A percentile compares a stretch with the other conserved stretches of the same genome.
phyloP scores from a whole-genome alignment of 805 yeast species.

The Candida ortonii region DNA sequence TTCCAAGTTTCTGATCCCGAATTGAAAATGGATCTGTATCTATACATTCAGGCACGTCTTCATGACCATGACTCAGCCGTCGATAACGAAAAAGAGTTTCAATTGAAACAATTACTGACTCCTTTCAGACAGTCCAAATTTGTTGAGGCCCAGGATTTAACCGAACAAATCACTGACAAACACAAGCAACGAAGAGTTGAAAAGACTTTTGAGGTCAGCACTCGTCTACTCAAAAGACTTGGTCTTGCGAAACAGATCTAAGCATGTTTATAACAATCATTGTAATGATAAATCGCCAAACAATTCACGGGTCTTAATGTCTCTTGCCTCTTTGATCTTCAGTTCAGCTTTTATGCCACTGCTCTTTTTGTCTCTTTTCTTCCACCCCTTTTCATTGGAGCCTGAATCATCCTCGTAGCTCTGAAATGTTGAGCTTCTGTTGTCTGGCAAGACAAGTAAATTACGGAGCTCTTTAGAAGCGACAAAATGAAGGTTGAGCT shows the following conservation, averaged over 20 bases:
- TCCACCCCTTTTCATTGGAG: conserved; percentile 14
- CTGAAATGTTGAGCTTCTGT: conserved; percentile 9
- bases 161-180: not conserved
- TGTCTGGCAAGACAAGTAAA: conserved; percentile 21
- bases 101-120: conserved; percentile 8
- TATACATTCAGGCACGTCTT: conserved; percentile 17
- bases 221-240: conserved; percentile 2
- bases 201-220: conserved; percentile 6
- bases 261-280: not conserved
- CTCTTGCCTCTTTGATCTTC: conserved; percentile 27
- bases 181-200: conserved; percentile 11
- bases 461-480: conserved; percentile 25
- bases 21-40: conserved; percentile 13
- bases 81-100: conserved; percentile 6
- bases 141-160: conserved; percentile 6
- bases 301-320: conserved; percentile 21
- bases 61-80: conserved; percentile 7
- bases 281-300: conserved; percentile 22
- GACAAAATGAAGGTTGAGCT: conserved; percentile 48
- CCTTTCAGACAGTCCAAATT: conserved; percentile 14
- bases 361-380: conserved; percentile 16
- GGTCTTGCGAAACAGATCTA: conserved; percentile 5
- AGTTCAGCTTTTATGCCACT: conserved; percentile 25
- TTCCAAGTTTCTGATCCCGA: conserved; percentile 9
- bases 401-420: conserved; percentile 12